Evolutionary conservation across 441 rosid genomes (phyloP).

Genomic region (Populus trichocarpa): DNA sequence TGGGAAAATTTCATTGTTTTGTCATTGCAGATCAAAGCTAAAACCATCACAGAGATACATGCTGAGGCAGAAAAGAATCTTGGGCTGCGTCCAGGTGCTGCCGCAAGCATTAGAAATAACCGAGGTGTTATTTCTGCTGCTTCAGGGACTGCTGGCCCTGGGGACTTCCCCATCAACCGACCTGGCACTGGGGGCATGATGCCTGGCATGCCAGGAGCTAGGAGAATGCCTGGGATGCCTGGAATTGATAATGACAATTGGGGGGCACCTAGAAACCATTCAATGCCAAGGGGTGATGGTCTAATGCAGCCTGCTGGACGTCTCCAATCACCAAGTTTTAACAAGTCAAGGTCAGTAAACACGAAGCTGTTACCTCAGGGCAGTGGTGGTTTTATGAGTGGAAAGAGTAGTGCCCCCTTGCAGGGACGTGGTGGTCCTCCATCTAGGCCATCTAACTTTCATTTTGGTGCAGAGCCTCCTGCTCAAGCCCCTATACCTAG

Average conservation of each 20-base stretch:
- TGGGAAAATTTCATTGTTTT: not conserved
- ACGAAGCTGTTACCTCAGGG: conserved; percentile 76
- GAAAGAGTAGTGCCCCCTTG: conserved; percentile 69
- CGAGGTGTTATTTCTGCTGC: conserved; percentile 48
- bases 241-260: conserved; percentile 77
- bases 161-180: conserved; percentile 56
- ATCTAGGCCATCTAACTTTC: conserved; percentile 25
- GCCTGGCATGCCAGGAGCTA: conserved; percentile 87
- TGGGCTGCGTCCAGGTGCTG: conserved; percentile 88
- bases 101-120: conserved; percentile 68
- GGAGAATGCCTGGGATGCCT: conserved; percentile 95
- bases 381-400: conserved; percentile 52
- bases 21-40: conserved; percentile 70
- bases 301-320: conserved; percentile 41
- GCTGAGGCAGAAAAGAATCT: conserved; percentile 88
- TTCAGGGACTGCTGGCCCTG: conserved; percentile 44
- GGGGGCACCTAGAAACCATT: conserved; percentile 65
- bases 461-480: conserved; percentile 28
- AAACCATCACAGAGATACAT: conserved; percentile 87
- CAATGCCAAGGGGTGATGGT: conserved; percentile 80
- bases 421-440: conserved; percentile 45
- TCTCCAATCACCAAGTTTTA: conserved; percentile 34
- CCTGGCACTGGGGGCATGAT: conserved; percentile 73
- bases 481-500: conserved; percentile 23
- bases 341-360: conserved; percentile 51